phyloP scores from a whole-genome alignment of 169 alveolate species.

The Plasmodium reichenowi region DNA sequence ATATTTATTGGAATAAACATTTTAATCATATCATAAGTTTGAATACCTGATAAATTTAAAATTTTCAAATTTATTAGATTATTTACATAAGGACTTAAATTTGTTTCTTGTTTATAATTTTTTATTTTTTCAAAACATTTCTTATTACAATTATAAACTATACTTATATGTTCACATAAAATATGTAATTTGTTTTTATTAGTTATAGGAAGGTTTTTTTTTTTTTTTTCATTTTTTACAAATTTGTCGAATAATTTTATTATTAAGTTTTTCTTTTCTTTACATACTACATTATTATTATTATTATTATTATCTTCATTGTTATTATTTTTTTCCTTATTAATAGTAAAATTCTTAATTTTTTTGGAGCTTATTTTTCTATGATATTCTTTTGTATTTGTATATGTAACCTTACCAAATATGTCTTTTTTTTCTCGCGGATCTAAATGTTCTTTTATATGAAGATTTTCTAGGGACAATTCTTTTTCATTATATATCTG shows the following conservation, averaged over 20 bases:
- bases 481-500: no score
- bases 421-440: no score
- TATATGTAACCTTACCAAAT: no score
- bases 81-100: conserved; percentile 33
- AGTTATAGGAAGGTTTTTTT: neutral
- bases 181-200: conserved; percentile 22
- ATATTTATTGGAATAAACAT: conserved; percentile 38
- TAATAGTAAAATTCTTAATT: no score
- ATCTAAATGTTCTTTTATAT: no score
- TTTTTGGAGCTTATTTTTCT: no score
- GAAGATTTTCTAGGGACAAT: no score
- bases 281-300: neutral
- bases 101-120: conserved; percentile 44
- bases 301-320: conserved; percentile 1
- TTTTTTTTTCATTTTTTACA: neutral
- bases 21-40: conserved; percentile 50
- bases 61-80: conserved; percentile 6
- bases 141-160: conserved; percentile 35
- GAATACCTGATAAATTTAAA: conserved; percentile 48
- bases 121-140: conserved; percentile 47
- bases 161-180: conserved; percentile 41
- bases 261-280: neutral
- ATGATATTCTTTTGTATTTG: no score
- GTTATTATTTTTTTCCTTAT: neutral
- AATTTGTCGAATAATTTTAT: neutral